Base-by-base conservation (phyloP, 2,329 filamentous ascomycete genomes). In the Aureobasidium sp. region DNA sequence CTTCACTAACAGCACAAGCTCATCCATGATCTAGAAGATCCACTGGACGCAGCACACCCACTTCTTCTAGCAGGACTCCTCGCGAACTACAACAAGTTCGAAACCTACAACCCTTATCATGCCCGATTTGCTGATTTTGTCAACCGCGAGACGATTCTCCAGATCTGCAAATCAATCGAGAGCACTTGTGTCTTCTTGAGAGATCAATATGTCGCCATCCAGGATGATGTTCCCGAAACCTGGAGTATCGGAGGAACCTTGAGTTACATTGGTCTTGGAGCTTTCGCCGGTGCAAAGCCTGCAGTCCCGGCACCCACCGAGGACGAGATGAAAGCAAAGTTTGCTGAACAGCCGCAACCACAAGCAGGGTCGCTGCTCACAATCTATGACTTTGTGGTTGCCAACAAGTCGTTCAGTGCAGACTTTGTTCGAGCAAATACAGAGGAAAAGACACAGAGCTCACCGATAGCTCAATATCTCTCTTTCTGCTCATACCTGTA, bases 21-120 rank as follows among this genome's bases (percentile, higher is more conserved):
- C 72, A 85, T 95, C 64, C 88, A 94, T 77, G 90, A 96, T 67
- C 83, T 87, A 48, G 86, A 91, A 64, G 81, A 82, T 27, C 79
- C 84, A 37, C 77, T 80, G 20, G 80, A 82, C 69, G 84, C 84
- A 63, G 83, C 60, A 47, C 84, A 89, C 63, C 88, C 93, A 0
- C 91, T 97, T 67, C 84, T 88, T 15, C 82, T 97, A 11, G 81
- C 97, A 22, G 93, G 93, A 14, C 81, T 97, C 4, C 79, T 99
- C 59, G 89, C 90, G 66, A 99, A 97, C 76, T 97, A 97, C 82
- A 97, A 99, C 82, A 99, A 97, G 74, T 99, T 99, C 71, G 94
- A 99, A 75, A 93, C 95, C 62, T 92, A 96, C 72, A 99, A 99
- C 68, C 93, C 93, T 0, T 99, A 99, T 70, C 88, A 94, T 69